Percentiles rank a stretch among this genome's conserved stretches.
phyloP scores from a whole-genome alignment of 768 basidiomycete genomes.

The Pleurotus platypus region DNA sequence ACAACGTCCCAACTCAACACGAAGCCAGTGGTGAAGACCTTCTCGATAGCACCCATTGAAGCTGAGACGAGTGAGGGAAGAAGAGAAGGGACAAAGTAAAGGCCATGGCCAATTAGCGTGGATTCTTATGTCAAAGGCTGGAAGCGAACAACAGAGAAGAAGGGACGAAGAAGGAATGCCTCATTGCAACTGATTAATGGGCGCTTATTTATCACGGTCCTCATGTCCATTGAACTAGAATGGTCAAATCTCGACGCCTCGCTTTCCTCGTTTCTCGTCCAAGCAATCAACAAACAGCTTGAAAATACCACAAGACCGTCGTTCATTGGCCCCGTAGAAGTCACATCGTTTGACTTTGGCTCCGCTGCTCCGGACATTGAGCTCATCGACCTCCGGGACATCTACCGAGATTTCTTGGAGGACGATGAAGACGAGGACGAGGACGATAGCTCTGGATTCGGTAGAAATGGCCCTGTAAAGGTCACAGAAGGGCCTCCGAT shows the following conservation, averaged over 20 bases:
- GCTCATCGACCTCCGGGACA: slow-evolving; percentile 88
- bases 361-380: slow-evolving; percentile 79
- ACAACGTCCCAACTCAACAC: slow-evolving; percentile 50
- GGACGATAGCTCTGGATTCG: slow-evolving; percentile 40
- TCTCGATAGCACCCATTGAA: background rate
- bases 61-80: background rate
- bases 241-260: slow-evolving; percentile 81
- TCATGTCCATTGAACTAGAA: slow-evolving; percentile 94
- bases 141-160: background rate
- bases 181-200: background rate
- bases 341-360: slow-evolving; percentile 88
- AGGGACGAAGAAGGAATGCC: background rate
- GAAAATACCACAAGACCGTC: slow-evolving; percentile 72
- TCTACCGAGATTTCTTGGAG: slow-evolving; percentile 92
- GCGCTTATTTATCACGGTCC: background rate
- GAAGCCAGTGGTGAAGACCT: background rate
- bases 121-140: background rate
- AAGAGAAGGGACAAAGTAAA: background rate
- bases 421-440: slow-evolving; percentile 68
- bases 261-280: slow-evolving; percentile 65
- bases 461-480: slow-evolving; percentile 36
- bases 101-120: too few species aligned
- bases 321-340: slow-evolving; percentile 89
- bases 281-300: slow-evolving; percentile 78
- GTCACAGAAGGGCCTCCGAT: slow-evolving; percentile 44